Conservation (phyloP, 768 basidiomycete genomes). For the Mycena polygramma region DNA sequence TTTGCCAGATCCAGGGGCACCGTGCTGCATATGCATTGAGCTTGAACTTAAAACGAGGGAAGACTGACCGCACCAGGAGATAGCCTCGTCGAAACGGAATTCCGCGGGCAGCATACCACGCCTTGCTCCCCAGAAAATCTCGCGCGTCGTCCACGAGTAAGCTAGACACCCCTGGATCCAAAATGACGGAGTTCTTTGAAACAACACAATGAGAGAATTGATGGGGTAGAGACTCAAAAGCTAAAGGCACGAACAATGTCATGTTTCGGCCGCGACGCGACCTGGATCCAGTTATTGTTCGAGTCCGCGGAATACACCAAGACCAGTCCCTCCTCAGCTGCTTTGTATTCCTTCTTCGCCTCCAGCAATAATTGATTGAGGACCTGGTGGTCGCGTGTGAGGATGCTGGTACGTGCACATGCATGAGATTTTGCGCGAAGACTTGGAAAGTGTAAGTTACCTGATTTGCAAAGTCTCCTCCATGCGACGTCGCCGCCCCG, state of each 20-base stretch:
- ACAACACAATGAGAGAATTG: background rate
- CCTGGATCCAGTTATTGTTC: constrained; percentile 63
- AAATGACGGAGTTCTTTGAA: constrained; percentile 65
- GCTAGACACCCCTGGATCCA: constrained; percentile 79
- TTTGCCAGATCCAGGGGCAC: constrained; percentile 83
- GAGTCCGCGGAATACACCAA: constrained; percentile 64
- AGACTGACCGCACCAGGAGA: constrained; percentile 56
- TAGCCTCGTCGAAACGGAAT: constrained; percentile 88
- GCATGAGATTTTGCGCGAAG: background rate
- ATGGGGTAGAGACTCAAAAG: background rate
- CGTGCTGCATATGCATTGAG: constrained; percentile 59
- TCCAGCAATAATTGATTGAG: constrained; percentile 67
- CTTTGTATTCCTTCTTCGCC: constrained; percentile 63
- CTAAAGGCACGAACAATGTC: constrained; percentile 49
- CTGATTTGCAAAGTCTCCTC: constrained; percentile 57
- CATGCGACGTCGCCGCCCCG: constrained; percentile 46
- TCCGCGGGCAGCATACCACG: constrained; percentile 82
- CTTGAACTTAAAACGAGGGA: constrained; percentile 27
- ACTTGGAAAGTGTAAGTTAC: constrained; percentile 40
- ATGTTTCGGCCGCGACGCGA: constrained; percentile 73
- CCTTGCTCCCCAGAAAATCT: constrained; percentile 76
- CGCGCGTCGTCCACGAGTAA: constrained; percentile 74
- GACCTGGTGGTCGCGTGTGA: constrained; percentile 58
- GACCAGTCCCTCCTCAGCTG: constrained; percentile 63
- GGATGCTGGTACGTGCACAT: constrained; percentile 57